Percentiles rank a stretch among this genome's conserved stretches.
phyloP scores from a whole-genome alignment of 2,329 filamentous ascomycete genomes.

The Fusarium beomiforme region DNA sequence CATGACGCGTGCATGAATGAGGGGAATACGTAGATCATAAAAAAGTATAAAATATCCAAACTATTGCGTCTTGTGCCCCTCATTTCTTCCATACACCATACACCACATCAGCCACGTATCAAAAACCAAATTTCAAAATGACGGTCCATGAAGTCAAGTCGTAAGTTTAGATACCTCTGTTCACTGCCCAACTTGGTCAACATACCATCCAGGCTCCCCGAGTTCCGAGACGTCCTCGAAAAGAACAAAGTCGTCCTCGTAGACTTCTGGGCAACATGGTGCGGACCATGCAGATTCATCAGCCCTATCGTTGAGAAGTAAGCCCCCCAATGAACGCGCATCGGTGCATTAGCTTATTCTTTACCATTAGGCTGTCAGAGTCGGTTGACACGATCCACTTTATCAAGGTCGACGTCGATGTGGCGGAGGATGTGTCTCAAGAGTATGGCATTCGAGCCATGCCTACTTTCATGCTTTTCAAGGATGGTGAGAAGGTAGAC shows the following conservation, averaged over 20 bases:
- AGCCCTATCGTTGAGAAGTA: neutral
- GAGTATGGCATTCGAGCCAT: slow-evolving; percentile 1
- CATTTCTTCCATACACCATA: neutral
- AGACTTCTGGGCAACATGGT: slow-evolving; percentile 20
- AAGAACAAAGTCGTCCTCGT: neutral
- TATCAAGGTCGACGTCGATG: neutral
- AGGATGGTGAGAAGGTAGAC: neutral
- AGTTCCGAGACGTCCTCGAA: neutral
- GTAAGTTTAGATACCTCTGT: neutral
- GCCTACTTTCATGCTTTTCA: slow-evolving; percentile 4
- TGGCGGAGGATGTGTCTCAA: neutral
- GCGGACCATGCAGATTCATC: slow-evolving; percentile 8
- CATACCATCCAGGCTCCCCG: fast-evolving
- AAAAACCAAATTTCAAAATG: neutral
- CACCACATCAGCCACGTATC: neutral
- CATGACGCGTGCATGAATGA: no score
- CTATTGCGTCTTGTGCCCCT: no score
- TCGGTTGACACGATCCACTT: fast-evolving
- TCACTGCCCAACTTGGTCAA: fast-evolving
- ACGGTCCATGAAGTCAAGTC: neutral
- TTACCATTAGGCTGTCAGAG: neutral
- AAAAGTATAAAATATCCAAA: no score
- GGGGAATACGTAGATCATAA: no score
- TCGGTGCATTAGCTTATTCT: neutral
- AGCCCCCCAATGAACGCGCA: neutral